Evolutionary conservation across 2,329 filamentous ascomycete species (phyloP).

Genomic region (Alternaria tenuissima): DNA sequence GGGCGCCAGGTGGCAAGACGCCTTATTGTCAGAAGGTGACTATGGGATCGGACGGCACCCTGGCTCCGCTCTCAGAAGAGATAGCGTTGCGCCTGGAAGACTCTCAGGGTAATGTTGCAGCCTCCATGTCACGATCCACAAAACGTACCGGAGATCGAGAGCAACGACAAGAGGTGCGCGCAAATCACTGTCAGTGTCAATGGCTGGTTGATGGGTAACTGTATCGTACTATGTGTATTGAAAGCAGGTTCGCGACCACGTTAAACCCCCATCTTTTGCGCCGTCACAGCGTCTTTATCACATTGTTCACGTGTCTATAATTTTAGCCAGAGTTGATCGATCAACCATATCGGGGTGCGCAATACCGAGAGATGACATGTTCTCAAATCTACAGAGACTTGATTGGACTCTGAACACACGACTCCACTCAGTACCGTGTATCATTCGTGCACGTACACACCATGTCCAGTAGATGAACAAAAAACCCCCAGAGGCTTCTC

Average conservation of each 20-base stretch:
- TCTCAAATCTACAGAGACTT: neutral
- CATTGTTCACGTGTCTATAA: neutral
- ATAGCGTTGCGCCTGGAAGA: slow-evolving; percentile 14
- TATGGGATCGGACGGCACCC: slow-evolving; percentile 7
- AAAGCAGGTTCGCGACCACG: neutral
- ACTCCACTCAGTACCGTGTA: neutral
- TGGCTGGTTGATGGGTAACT: slow-evolving; percentile 20
- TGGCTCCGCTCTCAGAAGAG: slow-evolving; percentile 2
- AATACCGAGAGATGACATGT: neutral
- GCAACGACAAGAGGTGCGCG: neutral
- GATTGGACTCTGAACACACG: neutral
- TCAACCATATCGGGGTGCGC: neutral
- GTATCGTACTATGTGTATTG: neutral
- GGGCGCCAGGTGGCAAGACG: slow-evolving; percentile 18
- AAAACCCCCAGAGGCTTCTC: neutral
- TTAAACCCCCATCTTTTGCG: neutral
- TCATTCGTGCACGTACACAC: neutral
- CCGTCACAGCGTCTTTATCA: neutral
- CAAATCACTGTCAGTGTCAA: slow-evolving; percentile 28
- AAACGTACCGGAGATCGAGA: slow-evolving; percentile 2
- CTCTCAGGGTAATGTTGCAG: slow-evolving; percentile 5
- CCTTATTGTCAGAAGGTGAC: slow-evolving; percentile 34
- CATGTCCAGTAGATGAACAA: neutral
- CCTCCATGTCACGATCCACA: slow-evolving; percentile 3
- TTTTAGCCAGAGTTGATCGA: neutral